Evolutionary conservation across 2,329 filamentous ascomycete genomes (phyloP).

Genomic region (Plectosphaerella sp.): DNA sequence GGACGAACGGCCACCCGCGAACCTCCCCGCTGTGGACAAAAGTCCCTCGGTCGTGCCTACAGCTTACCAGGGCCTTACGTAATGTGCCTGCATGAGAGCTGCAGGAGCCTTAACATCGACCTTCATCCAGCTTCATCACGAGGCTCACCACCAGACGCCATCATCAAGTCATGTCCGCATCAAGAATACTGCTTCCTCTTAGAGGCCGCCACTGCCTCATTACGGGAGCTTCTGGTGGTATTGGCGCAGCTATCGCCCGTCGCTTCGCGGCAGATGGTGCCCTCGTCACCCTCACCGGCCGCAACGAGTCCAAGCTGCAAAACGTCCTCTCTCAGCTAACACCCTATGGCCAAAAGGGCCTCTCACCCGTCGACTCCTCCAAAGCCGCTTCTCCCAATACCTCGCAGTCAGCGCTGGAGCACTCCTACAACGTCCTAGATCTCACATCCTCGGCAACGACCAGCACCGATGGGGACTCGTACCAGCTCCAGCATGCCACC

Average conservation of each 20-base stretch:
- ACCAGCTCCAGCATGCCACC: slow-evolving; percentile 7
- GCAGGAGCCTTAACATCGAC: no score
- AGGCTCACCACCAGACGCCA: no score
- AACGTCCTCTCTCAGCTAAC: slow-evolving; percentile 30
- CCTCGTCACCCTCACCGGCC: slow-evolving; percentile 56
- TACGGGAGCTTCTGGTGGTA: slow-evolving; percentile 67
- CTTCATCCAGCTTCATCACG: no score
- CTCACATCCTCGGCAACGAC: slow-evolving; percentile 2
- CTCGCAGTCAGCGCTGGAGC: not conserved
- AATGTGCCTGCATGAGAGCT: no score
- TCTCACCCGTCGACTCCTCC: slow-evolving; percentile 12
- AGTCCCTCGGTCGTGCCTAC: no score
- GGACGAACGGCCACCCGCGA: no score
- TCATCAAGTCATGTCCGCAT: slow-evolving; percentile 3
- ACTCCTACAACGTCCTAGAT: slow-evolving; percentile 12
- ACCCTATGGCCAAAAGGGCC: slow-evolving; percentile 6
- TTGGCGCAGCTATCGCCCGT: slow-evolving; percentile 63
- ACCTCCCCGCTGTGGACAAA: no score
- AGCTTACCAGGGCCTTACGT: no score
- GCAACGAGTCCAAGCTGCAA: slow-evolving; percentile 42
- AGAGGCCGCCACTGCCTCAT: slow-evolving; percentile 52
- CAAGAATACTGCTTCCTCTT: slow-evolving; percentile 13
- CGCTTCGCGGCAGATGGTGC: slow-evolving; percentile 62
- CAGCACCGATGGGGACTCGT: not conserved
- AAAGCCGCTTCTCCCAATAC: not conserved